Evolutionary conservation across 352 stramenopile genomes (phyloP), one percentile per base, ranked within the genome.

Genomic region (Hyaloperonospora arabidopsidis): DNA sequence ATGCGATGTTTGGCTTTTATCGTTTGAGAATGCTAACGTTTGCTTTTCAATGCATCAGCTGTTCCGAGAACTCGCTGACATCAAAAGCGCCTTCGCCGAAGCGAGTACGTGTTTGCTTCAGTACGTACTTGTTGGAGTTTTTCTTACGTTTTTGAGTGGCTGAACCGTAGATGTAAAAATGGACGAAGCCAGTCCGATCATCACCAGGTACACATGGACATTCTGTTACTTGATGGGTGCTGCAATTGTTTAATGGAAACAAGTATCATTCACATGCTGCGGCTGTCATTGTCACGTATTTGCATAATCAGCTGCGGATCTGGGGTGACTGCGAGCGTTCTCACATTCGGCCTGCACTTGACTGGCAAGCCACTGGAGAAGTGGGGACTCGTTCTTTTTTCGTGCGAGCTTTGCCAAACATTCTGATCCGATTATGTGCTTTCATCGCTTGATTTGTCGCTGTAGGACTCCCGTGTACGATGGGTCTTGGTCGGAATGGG

Each of bases 401-500:
- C 2, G 14, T 8, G 28, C 43, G 13, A 0, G 56, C 12, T 39
- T 14, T 53, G 25, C 22, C 5, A 19, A 17, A 22, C 14, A 21
- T 49, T 62, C 29, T 65, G 12, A 56, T 23, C 45, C 21, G 6
- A 38, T n/a, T 32, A 3, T 54, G 43, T 40, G 15, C n/a, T 34
- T 45, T 45, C 45, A 25, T 57, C 22, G 34, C 18, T 13, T 2
- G n/a, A 19, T 47, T 18, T 34, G 12, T 46, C 28, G 25, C 46
- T 59, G 13, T 38, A 92, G 79, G 28, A 65, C 67, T 25, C 67
- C 76, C 1, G 80, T 97, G 28, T 97, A 95, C 66, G 89, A 97
- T 49, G 89, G 88, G 10, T 93, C 79, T 36, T 96, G 86, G 86
- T 83, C 82, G 5, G 87, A 96, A 58, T 96, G 84, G 80, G 84